phyloP scores from a whole-genome alignment of 2,329 filamentous ascomycete species.

The Ramichloridium luteum region DNA sequence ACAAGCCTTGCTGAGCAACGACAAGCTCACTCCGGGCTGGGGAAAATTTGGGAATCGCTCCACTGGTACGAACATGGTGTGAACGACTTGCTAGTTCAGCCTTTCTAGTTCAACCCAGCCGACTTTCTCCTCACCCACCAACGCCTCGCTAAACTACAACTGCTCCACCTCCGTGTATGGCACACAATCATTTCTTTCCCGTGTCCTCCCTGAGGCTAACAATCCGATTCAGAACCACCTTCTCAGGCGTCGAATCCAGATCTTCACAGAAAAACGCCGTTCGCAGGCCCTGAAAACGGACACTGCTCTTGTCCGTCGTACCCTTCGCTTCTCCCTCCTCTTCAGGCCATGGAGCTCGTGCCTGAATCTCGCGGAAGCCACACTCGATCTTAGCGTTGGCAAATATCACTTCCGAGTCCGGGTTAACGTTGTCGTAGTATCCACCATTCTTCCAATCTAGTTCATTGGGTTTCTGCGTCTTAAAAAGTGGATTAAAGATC shows the following conservation, averaged over 20 bases:
- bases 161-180: too few relatives aligned
- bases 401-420: constrained; percentile 71
- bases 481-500: constrained; percentile 73
- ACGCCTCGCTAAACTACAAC: too few relatives aligned
- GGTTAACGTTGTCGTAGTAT: constrained; percentile 74
- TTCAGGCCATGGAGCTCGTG: constrained; percentile 69
- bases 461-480: constrained; percentile 67
- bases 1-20: too few relatives aligned
- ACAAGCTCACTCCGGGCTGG: too few relatives aligned
- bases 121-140: too few relatives aligned
- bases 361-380: constrained; percentile 66
- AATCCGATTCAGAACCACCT: constrained; percentile 79
- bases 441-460: constrained; percentile 57
- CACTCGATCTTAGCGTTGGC: constrained; percentile 66
- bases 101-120: too few relatives aligned
- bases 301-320: constrained; percentile 49
- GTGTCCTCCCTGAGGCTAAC: constrained; percentile 81
- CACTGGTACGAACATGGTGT: too few relatives aligned
- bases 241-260: constrained; percentile 50
- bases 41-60: too few relatives aligned
- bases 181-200: constrained; percentile 48
- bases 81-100: too few relatives aligned
- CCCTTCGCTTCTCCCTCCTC: constrained; percentile 57
- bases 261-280: constrained; percentile 78
- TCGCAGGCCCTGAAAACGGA: constrained; percentile 84